A percentile compares a stretch with the other conserved stretches of the same genome.
Conservation (phyloP, 495 filamentous ascomycete genomes). For the Talaromyces thailandensis region DNA sequence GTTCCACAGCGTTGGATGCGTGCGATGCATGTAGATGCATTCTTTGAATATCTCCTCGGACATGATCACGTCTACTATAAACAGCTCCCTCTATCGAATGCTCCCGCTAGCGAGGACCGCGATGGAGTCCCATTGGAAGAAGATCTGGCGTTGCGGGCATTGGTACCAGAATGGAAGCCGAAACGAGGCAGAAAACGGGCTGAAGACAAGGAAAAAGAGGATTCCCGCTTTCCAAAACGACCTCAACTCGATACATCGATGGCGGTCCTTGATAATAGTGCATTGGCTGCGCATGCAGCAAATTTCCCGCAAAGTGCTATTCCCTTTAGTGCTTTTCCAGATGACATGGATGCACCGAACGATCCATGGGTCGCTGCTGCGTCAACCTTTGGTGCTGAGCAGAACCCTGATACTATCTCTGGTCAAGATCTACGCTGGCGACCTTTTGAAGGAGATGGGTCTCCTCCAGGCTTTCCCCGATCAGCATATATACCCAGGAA, state of each 20-base stretch:
- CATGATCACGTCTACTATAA: conserved; percentile 79
- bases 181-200: conserved; percentile 80
- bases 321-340: conserved; percentile 52
- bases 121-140: conserved; percentile 88
- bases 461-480: conserved; percentile 62
- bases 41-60: conserved; percentile 83
- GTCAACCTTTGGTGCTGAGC: conserved; percentile 22
- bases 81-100: conserved; percentile 58
- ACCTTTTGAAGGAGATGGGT: conserved; percentile 41
- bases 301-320: conserved; percentile 50
- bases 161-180: conserved; percentile 83
- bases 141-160: conserved; percentile 81
- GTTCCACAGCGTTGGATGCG: conserved; percentile 82
- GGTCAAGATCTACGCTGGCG: conserved; percentile 40
- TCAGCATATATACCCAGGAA: conserved; percentile 67
- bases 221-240: conserved; percentile 48
- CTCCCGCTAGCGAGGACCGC: conserved; percentile 56
- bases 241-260: conserved; percentile 61
- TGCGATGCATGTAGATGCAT: conserved; percentile 94
- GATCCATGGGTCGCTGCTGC: conserved; percentile 50
- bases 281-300: conserved; percentile 39
- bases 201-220: conserved; percentile 60
- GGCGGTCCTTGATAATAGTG: conserved; percentile 45
- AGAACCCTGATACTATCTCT: conserved; percentile 14
- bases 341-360: conserved; percentile 31